Evolutionary conservation across 2,329 filamentous ascomycete species (phyloP), one percentile per base, ranked within the genome.

Genomic region (Microdochium bolleyi): DNA sequence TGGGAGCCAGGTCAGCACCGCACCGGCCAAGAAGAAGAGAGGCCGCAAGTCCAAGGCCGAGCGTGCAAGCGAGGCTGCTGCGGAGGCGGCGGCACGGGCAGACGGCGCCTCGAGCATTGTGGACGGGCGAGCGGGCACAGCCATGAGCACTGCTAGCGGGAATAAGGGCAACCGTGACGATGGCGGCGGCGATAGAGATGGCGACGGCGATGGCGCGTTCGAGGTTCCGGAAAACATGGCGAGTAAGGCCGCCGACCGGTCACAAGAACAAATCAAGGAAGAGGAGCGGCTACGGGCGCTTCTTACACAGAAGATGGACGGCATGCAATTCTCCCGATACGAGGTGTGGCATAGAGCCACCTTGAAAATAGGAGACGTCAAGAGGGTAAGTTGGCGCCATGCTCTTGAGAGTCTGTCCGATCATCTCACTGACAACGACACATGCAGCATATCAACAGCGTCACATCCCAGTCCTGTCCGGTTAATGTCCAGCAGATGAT

Each of bases 401-500:
- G 22, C n/a, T 21, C 19, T 34, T 19, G 11, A 44, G 25, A 24
- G 14, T 24, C 8, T 13, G 34, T 32, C n/a, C 27, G 24, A 27
- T 16, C 34, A 3, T 5, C 13, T 21, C 1, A 22, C 46, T 50
- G 51, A 51, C 49, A 51, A 27, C n/a, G 51, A 14, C 44, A 51
- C 51, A 54, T 59, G 56, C 55, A 85, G 78, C 80, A 92, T 55
- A 85, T 90, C 64, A 92, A 92, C 62, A 86, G 88, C 54, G 89
- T 88, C 1, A 84, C 91, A 9, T 89, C 86, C 0, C 88, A 92
- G 65, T 90, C 86, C 1, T 88, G 89, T 0, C 86, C 87, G 0
- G 76, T 80, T 21, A 86, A 82, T 60, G 85, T 91, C 50, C 84
- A 88, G 56, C 83, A 87, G 22, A 85, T 86, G n/a, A 85, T 92